Base-by-base conservation (phyloP, 1,284 basidiomycete species). In the Sporisorium sorghi region DNA sequence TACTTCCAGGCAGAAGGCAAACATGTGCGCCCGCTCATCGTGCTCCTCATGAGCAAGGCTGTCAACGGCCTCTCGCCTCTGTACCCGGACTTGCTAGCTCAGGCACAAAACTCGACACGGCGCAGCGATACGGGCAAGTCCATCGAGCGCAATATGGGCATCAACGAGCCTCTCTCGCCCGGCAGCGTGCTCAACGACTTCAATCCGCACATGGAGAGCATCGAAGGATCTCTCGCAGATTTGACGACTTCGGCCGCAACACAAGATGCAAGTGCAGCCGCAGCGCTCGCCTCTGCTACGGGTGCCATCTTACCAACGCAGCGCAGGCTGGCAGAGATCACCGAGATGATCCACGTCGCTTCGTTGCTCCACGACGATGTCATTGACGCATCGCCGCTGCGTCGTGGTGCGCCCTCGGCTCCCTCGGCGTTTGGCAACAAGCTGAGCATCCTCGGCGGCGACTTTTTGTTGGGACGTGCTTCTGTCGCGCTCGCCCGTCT, bases 331-430 rank as follows among this genome's bases (percentile, higher is more conserved):
- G 96, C 96, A 2, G 93, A 96, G 83, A 97, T 99, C 61, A 91
- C 94, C 52, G 97, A 99, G 85, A 97, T 99, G 94, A 94, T 99
- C 69, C 95, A 99, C 84, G 93, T 97, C 72, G 96, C 97, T 30
- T 96, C 93, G 1, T 88, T 97, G 8, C 87, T 99, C 17, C 97
- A 99, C 84, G 94, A 99, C 88, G 93, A 94, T 79, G 94, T 99
- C 52, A 91, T 94, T 69, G 96, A 99, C 87, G 88, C 88, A 63
- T 93, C 95, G 0, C 87, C 90, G 15, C 88, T 94, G 2, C 91
- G 96, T 1, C 89, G 96, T 2, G 91, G 92, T 6, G 89, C 88
- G 0, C 89, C 93, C 4, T 93, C 91, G 14, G 94, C 94, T 0
- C 97, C 95, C 0, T 88, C 90, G 9, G 90, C 90, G 10, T 96